These are phyloP conservation scores for Cordyceps javanica DNA, from an alignment of 2,329 filamentous ascomycete genomes.

Conservation along the genomic window DNA sequence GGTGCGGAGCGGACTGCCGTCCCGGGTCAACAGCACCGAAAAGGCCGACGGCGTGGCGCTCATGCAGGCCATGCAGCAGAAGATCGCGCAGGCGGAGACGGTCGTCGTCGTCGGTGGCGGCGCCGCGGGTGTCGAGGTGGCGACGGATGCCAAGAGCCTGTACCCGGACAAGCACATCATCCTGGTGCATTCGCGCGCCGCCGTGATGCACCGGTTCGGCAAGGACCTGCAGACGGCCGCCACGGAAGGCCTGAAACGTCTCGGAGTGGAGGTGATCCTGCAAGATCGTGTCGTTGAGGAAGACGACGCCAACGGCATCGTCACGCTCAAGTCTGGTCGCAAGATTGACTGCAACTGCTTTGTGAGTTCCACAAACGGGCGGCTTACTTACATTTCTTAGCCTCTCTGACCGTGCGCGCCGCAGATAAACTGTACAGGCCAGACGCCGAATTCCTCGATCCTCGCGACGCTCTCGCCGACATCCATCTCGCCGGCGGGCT, in stretches of 20 bases:
- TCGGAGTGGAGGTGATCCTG: constrained; percentile 46
- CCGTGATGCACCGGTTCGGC: constrained; percentile 47
- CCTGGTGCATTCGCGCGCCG: constrained; percentile 50
- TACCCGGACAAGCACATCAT: constrained; percentile 52
- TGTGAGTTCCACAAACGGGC: constrained; percentile 29
- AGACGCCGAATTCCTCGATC: constrained; percentile 48
- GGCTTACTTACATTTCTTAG: neutral
- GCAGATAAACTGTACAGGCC: constrained; percentile 50
- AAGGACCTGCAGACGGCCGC: constrained; percentile 34
- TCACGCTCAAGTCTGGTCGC: constrained; percentile 40
- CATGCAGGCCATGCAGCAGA: constrained; percentile 39
- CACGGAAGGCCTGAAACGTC: constrained; percentile 34
- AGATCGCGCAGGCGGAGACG: constrained; percentile 35
- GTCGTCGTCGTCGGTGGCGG: constrained; percentile 52
- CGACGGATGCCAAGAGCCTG: constrained; percentile 49
- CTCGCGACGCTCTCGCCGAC: constrained; percentile 36
- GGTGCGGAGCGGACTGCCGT: constrained; percentile 39
- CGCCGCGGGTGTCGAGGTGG: constrained; percentile 56
- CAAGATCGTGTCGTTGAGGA: constrained; percentile 39
- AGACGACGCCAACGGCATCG: constrained; percentile 28
- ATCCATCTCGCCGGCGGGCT: constrained; percentile 39
- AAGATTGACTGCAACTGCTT: constrained; percentile 44
- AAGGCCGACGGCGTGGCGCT: constrained; percentile 37
- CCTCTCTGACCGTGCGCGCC: constrained; percentile 7
- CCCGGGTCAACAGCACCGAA: constrained; percentile 36